Evolutionary conservation across 371 early-diverging fungal species (phyloP).

Genomic region (Nematocida sp.): DNA sequence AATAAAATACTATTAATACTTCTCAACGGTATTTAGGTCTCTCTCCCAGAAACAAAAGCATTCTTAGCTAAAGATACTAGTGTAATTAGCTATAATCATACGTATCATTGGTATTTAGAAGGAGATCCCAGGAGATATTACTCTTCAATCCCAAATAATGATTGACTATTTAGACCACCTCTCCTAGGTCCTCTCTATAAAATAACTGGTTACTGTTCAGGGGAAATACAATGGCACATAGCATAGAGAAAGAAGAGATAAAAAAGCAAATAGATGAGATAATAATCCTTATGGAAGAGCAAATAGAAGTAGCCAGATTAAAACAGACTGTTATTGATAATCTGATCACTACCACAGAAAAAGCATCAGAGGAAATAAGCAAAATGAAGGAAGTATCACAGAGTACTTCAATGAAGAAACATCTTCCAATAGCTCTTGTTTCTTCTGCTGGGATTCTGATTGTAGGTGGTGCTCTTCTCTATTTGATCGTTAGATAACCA

Average conservation of each 20-base stretch:
- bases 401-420: background rate
- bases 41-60: no score
- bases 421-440: background rate
- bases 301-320: conserved; percentile 4
- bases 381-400: background rate
- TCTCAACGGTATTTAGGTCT: no score
- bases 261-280: conserved; percentile 13
- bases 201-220: background rate
- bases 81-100: no score
- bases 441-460: background rate
- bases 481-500: background rate
- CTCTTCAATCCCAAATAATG: no score
- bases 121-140: no score
- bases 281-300: conserved; percentile 12
- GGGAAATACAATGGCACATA: background rate
- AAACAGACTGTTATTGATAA: conserved; percentile 4
- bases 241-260: background rate
- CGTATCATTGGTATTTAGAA: no score
- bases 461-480: background rate
- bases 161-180: no score
- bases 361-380: background rate
- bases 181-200: no score
- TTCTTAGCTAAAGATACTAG: no score
- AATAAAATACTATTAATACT: no score
- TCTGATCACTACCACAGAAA: background rate